phyloP scores from a whole-genome alignment of 768 basidiomycete species.

The Tulasnella sp. region DNA sequence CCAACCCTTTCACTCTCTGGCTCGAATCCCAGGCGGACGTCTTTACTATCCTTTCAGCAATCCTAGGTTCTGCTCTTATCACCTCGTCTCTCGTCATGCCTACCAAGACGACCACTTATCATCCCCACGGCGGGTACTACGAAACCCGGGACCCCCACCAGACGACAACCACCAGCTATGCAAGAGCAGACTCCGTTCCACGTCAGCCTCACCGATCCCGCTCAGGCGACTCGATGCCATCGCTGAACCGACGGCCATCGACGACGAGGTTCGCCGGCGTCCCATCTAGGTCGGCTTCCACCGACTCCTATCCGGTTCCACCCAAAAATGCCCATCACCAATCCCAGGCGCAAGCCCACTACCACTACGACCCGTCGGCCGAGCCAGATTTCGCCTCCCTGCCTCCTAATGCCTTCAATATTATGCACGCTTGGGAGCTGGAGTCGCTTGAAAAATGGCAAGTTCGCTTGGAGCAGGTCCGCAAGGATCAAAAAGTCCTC shows the following conservation, averaged over 20 bases:
- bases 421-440: conserved; percentile 28
- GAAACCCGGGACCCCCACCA: background rate
- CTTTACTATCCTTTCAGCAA: background rate
- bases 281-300: conserved; percentile 5
- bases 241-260: conserved; percentile 5
- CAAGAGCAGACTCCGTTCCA: background rate
- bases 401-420: conserved; percentile 16
- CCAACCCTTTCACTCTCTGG: background rate
- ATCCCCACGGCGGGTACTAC: background rate
- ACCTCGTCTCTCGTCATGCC: background rate
- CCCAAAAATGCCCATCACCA: conserved; percentile 16
- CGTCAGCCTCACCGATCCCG: conserved; percentile 18
- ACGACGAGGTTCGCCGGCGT: conserved; percentile 15
- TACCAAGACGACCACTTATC: background rate
- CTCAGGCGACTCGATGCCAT: conserved; percentile 4
- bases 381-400: background rate
- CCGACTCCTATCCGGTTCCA: conserved; percentile 10
- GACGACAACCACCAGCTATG: background rate
- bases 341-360: background rate
- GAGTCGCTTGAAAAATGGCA: conserved; percentile 27
- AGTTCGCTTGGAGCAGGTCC: conserved; percentile 18
- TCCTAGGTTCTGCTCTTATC: background rate
- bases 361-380: background rate
- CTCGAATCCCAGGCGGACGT: conserved; percentile 2
- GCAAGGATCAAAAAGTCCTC: conserved; percentile 6